A percentile compares a stretch with the other conserved stretches of the same genome.
These are phyloP conservation scores for Elasticomyces elasticus DNA, from an alignment of 495 filamentous ascomycete genomes.

Conservation along the genomic window DNA sequence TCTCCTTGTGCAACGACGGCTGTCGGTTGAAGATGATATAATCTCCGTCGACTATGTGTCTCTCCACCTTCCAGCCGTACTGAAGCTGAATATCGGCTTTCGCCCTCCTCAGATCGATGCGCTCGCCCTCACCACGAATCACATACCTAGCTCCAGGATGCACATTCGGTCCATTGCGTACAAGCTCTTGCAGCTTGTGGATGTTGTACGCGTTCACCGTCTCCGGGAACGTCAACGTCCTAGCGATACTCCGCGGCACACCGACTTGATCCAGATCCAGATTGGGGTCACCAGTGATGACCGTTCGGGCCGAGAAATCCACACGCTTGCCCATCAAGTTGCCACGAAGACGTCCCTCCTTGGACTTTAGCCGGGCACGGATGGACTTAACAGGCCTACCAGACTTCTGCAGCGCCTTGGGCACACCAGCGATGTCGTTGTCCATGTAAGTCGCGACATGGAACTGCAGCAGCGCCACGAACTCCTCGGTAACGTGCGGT, in stretches of 20 bases:
- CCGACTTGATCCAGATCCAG: conserved; percentile 93
- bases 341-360: conserved; percentile 92
- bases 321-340: conserved; percentile 99
- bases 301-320: conserved; percentile 97
- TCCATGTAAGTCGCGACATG: conserved; percentile 99
- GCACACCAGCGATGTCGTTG: conserved; percentile 94
- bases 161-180: conserved; percentile 84
- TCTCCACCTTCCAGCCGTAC: conserved; percentile 97
- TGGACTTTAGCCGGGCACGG: conserved; percentile 91
- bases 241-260: conserved; percentile 80
- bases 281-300: conserved; percentile 97
- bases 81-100: conserved; percentile 76
- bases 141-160: conserved; percentile 95
- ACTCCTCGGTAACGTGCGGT: conserved; percentile 77
- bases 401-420: conserved; percentile 91
- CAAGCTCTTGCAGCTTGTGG: conserved; percentile 72
- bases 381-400: conserved; percentile 94
- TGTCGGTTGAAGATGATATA: conserved; percentile 99
- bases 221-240: conserved; percentile 87
- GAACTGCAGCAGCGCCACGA: conserved; percentile 86
- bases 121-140: conserved; percentile 78
- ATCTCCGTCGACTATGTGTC: conserved; percentile 89
- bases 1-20: conserved; percentile 97
- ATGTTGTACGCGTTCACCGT: conserved; percentile 98
- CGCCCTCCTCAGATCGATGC: conserved; percentile 88